Base-by-base conservation (phyloP, 1,284 basidiomycete genomes). In the Serendipita sp. region DNA sequence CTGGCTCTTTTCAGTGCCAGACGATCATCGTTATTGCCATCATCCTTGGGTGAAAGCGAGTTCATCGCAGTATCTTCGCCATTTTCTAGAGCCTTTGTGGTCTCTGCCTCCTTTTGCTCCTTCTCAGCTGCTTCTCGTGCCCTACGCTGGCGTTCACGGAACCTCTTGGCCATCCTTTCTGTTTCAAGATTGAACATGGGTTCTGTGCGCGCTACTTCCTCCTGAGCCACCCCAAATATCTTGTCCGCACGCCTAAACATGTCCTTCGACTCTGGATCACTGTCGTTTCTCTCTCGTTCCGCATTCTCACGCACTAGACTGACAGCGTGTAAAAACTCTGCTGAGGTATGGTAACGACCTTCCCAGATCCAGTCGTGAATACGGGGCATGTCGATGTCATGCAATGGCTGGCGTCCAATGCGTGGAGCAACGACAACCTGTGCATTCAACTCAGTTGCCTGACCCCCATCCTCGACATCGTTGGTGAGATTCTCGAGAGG, bases 181-280 rank as follows among this genome's bases (percentile, higher is more conserved):
- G 94, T 98, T 71, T 97, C 94, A 34, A 85, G 69, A 47, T 79
- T 77, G 73, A 97, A 90, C 58, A 82, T 79, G 0, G 82, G 80
- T 71, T 99, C 96, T 70, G 97, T 93, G 68, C 90, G 87, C 68
- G 91, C 85, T 63, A 96, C 81, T 75, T 93, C 87, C 65, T 97
- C 85, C 70, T 91, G 81, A 0, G 92, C 82, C 53, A 92, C 84
- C 34, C 86, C 93, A 64, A 85, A 82, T 10, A 58, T n/a, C 34
- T 58, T 58, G 29, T 58, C 53, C 8, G 53, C 53, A 12, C 53
- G 22, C 34, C 53, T 58, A n/a, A 58, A 58, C 92, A 99, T 92
- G 62, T 93, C 88, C 66, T 91, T 86, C 0, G 96, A 90, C 8
- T 95, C 95, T 6, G 76, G 72, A 70, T 98, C 93, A 65, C 85